Evolutionary conservation across 176 grass and related monocot genomes (phyloP).

Genomic region (Coix lacrymajobi): DNA sequence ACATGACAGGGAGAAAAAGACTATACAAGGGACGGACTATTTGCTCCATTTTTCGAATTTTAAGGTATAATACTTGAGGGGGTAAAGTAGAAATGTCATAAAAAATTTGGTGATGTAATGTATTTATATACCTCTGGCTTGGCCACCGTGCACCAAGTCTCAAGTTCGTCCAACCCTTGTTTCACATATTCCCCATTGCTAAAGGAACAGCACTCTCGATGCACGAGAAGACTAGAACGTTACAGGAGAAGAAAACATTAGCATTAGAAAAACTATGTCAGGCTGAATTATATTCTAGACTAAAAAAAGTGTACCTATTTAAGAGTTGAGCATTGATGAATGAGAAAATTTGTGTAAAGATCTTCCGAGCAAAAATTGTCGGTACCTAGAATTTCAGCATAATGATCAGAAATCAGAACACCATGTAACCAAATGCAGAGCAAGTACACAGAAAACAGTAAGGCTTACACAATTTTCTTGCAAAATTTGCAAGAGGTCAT

Average conservation of each 20-base stretch:
- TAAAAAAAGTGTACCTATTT: constrained; percentile 57
- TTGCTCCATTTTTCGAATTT: neutral
- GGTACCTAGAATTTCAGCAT: constrained; percentile 61
- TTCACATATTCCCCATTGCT: constrained; percentile 99
- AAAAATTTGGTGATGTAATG: neutral
- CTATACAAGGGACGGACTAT: neutral
- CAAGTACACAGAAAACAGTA: neutral
- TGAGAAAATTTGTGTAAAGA: constrained; percentile 72
- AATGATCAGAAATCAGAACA: constrained; percentile 19
- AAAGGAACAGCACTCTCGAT: constrained; percentile 90
- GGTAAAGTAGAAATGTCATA: neutral
- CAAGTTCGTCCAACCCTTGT: constrained; percentile 72
- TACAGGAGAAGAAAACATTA: constrained; percentile 10
- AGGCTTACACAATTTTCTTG: constrained; percentile 90
- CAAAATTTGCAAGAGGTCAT: constrained; percentile 61
- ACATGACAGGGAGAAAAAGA: neutral
- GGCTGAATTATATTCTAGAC: constrained; percentile 3
- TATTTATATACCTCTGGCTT: constrained; percentile 62
- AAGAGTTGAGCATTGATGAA: constrained; percentile 93
- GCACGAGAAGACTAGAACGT: constrained; percentile 65
- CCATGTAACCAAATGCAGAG: constrained; percentile 8
- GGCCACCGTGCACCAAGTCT: constrained; percentile 66
- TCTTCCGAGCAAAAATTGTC: constrained; percentile 56
- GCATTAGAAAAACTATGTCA: neutral
- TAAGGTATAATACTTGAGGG: neutral